Conservation (phyloP, 164 flowering plant genomes). For the Dillenia suffruticosa region DNA sequence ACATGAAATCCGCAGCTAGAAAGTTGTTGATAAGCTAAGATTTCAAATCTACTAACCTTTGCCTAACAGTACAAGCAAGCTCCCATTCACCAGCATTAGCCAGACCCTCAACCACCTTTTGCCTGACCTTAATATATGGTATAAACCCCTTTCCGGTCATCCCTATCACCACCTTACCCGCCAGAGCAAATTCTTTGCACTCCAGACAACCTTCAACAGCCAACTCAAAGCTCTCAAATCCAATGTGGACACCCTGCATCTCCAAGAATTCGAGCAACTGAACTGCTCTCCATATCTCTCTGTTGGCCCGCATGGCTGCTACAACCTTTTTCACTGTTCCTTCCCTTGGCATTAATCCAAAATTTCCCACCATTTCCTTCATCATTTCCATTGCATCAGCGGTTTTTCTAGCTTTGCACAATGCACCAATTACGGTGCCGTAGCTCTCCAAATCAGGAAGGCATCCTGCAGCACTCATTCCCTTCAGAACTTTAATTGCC, state of each 20-base stretch:
- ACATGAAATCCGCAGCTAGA: not conserved
- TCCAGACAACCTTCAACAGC: conserved; percentile 71
- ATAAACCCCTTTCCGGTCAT: conserved; percentile 74
- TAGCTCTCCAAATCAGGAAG: conserved; percentile 64
- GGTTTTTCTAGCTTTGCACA: conserved; percentile 34
- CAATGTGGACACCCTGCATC: conserved; percentile 33
- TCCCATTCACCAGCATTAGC: conserved; percentile 42
- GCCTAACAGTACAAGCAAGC: conserved; percentile 59
- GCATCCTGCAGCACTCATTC: conserved; percentile 55
- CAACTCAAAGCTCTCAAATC: conserved; percentile 59
- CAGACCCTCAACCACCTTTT: conserved; percentile 63
- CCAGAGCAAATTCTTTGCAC: conserved; percentile 49
- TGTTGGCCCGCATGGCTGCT: conserved; percentile 45
- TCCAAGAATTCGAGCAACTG: conserved; percentile 65
- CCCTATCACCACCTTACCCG: conserved; percentile 50
- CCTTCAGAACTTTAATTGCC: conserved; percentile 46
- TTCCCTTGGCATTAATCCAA: conserved; percentile 51
- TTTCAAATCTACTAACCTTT: conserved; percentile 42
- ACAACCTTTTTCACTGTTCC: conserved; percentile 35
- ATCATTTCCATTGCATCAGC: conserved; percentile 36
- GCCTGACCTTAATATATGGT: conserved; percentile 62
- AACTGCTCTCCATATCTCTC: conserved; percentile 53
- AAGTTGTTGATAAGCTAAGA: conserved; percentile 31
- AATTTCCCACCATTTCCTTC: conserved; percentile 61
- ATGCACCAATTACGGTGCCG: conserved; percentile 37